A percentile compares a stretch with the other conserved stretches of the same genome.
Conservation (phyloP, 345 rosid species). For the Brassica incana region DNA sequence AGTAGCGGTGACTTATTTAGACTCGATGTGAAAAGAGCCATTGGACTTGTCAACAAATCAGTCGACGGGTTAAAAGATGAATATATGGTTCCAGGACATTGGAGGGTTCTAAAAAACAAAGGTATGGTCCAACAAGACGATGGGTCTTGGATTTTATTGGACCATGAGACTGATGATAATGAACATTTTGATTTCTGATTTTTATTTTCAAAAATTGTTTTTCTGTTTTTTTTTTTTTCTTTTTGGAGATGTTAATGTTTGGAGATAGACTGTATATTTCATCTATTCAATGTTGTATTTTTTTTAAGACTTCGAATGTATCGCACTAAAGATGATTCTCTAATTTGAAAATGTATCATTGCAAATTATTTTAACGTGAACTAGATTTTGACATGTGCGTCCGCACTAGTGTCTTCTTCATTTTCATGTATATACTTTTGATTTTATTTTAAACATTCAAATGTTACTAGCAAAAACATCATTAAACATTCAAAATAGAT, state of each 20-base stretch:
- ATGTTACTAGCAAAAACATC: too few species aligned
- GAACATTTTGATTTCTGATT: slow-evolving; percentile 32
- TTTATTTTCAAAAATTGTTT: background rate
- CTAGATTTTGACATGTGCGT: too few species aligned
- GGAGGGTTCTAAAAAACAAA: slow-evolving; percentile 61
- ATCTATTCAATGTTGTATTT: background rate
- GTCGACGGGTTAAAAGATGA: slow-evolving; percentile 58
- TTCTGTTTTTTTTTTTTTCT: background rate
- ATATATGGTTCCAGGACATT: slow-evolving; percentile 53
- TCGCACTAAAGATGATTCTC: background rate
- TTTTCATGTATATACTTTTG: too few species aligned
- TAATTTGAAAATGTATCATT: background rate
- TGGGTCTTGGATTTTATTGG: slow-evolving; percentile 80
- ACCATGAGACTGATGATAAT: slow-evolving; percentile 54
- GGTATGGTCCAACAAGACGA: slow-evolving; percentile 73
- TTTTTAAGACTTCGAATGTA: background rate
- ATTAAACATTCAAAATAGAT: too few species aligned
- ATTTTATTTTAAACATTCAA: too few species aligned
- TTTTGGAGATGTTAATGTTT: slow-evolving; percentile 16
- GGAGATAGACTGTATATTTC: background rate
- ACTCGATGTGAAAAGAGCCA: slow-evolving; percentile 57
- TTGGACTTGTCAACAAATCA: slow-evolving; percentile 61
- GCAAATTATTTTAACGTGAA: background rate
- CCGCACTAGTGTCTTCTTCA: too few species aligned
- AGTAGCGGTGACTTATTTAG: slow-evolving; percentile 49